These are phyloP conservation scores for Sequoia sempervirens DNA, from an alignment of 75 land plant species.

Conservation along the genomic window DNA sequence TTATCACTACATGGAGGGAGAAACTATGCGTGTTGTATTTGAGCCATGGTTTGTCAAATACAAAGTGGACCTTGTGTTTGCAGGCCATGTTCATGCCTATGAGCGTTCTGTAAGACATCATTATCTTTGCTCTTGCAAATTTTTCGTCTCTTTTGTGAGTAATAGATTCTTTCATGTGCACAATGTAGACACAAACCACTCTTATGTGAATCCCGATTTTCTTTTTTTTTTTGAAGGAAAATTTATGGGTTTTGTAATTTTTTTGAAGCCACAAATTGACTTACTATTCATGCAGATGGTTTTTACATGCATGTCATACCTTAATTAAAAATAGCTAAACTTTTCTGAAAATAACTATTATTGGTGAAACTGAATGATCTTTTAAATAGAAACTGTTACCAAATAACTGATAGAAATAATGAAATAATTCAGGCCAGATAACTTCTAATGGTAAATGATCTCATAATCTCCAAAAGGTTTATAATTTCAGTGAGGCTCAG, in stretches of 20 bases:
- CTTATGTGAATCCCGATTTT: not conserved
- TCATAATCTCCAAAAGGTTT: not conserved
- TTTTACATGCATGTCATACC: not conserved
- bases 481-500: not conserved
- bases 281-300: not conserved
- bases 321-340: not conserved
- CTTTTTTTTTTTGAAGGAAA: not conserved
- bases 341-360: not conserved
- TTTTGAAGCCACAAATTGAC: not conserved
- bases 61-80: slow-evolving; percentile 81
- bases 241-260: not conserved
- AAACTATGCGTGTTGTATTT: slow-evolving; percentile 78
- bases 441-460: not conserved
- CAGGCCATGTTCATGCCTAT: slow-evolving; percentile 97
- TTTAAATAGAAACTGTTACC: not conserved
- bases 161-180: not conserved
- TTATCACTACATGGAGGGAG: slow-evolving; percentile 89
- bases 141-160: not conserved
- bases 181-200: not conserved
- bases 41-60: slow-evolving; percentile 63
- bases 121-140: not conserved
- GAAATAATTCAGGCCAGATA: not conserved
- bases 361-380: not conserved
- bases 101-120: slow-evolving; percentile 69
- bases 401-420: not conserved